Conservation (phyloP, 768 basidiomycete genomes). For the Suillus americanus region DNA sequence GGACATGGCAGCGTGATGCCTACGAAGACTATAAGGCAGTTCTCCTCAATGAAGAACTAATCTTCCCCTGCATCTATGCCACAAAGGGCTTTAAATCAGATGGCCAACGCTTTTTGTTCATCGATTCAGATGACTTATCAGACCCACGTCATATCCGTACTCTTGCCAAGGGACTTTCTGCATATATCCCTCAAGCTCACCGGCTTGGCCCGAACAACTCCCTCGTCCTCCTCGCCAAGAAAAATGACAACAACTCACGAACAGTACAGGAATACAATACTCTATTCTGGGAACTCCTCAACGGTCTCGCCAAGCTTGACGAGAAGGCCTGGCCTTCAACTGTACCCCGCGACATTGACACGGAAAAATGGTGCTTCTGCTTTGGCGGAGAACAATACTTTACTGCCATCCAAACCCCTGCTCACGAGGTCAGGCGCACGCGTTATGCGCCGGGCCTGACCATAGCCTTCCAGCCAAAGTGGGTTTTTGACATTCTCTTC, state of each 20-base stretch:
- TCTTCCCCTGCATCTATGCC: too few species aligned
- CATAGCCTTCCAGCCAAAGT: constrained; percentile 23
- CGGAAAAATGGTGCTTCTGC: constrained; percentile 21
- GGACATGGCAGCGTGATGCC: too few species aligned
- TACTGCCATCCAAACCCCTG: constrained; percentile 18
- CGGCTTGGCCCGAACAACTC: constrained; percentile 20
- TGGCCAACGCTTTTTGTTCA: constrained; percentile 18
- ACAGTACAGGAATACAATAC: constrained; percentile 19
- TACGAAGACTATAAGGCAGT: too few species aligned
- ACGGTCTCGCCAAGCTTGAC: constrained; percentile 18
- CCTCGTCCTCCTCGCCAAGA: constrained; percentile 17
- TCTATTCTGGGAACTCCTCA: constrained; percentile 20
- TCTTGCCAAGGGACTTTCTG: constrained; percentile 14
- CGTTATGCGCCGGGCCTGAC: constrained; percentile 18
- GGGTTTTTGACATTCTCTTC: constrained; percentile 23
- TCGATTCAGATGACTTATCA: constrained; percentile 22
- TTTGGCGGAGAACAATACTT: constrained; percentile 21
- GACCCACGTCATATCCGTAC: constrained; percentile 19
- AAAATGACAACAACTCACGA: constrained; percentile 7
- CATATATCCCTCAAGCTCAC: constrained; percentile 17
- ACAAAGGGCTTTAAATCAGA: too few species aligned
- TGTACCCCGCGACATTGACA: constrained; percentile 20
- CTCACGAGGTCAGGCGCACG: constrained; percentile 20
- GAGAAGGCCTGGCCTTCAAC: constrained; percentile 15
- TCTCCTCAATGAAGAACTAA: too few species aligned